Conservation (phyloP, 2,329 filamentous ascomycete genomes). For the Botrytis galanthina region DNA sequence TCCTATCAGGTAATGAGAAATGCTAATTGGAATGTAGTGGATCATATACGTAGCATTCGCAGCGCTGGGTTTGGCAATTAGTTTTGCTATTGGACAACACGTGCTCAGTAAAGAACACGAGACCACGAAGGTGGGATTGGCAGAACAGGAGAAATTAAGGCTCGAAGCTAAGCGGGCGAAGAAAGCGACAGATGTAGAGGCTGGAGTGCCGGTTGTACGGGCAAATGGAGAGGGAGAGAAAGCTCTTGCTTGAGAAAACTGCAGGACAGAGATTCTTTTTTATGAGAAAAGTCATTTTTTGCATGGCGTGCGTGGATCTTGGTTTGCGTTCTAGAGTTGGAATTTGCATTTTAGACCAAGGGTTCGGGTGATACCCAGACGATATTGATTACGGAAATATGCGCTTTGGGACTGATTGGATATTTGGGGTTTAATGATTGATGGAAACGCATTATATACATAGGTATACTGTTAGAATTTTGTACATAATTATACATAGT, state of each 20-base stretch:
- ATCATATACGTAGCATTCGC: constrained; percentile 36
- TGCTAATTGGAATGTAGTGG: constrained; percentile 26
- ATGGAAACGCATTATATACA: background rate
- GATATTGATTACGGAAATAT: background rate
- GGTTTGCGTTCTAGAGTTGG: background rate
- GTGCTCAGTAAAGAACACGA: constrained; percentile 49
- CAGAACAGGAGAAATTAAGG: constrained; percentile 31
- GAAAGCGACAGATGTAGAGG: constrained; percentile 15
- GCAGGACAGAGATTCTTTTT: background rate
- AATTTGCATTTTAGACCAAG: background rate
- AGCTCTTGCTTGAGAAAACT: background rate
- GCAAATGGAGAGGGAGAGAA: constrained; percentile 14
- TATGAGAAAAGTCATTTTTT: background rate
- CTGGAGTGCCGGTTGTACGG: constrained; percentile 6
- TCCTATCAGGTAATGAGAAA: background rate
- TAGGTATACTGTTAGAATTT: background rate
- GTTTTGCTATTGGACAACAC: constrained; percentile 45
- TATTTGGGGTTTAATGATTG: background rate
- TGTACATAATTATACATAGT: background rate
- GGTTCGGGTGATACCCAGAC: background rate
- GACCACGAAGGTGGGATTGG: constrained; percentile 50
- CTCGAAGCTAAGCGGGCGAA: constrained; percentile 25
- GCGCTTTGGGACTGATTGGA: background rate
- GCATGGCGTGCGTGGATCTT: background rate
- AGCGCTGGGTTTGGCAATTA: constrained; percentile 41